These are phyloP conservation scores for Helichrysum umbraculigerum DNA, from an alignment of 129 eudicot species.

Conservation along the genomic window DNA sequence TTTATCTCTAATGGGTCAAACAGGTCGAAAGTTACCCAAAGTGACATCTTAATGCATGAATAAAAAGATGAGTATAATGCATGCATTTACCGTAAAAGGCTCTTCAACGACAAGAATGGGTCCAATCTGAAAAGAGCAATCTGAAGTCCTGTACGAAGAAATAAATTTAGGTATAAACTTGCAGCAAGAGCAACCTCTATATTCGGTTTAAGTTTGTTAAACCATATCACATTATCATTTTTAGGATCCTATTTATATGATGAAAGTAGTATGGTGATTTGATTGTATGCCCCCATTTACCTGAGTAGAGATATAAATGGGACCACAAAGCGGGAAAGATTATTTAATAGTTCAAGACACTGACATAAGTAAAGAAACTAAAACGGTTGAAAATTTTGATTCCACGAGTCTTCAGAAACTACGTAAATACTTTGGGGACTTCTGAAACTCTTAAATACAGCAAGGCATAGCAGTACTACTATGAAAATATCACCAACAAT, in stretches of 20 bases:
- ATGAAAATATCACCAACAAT: too few relatives aligned
- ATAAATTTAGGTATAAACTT: background rate
- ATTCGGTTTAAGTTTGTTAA: slow-evolving; percentile 1
- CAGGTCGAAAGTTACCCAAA: background rate
- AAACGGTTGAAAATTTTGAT: too few relatives aligned
- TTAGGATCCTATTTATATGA: background rate
- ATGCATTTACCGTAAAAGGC: slow-evolving; percentile 76
- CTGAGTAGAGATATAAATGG: too few relatives aligned
- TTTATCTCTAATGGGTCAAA: background rate
- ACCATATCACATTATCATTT: background rate
- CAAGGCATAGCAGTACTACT: background rate
- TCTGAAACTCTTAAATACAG: background rate
- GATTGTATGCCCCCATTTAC: background rate
- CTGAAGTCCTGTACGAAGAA: slow-evolving; percentile 65
- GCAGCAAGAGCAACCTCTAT: slow-evolving; percentile 44
- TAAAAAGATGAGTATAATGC: background rate
- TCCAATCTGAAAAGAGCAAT: slow-evolving; percentile 85
- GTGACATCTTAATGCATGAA: background rate
- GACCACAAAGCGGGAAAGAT: too few relatives aligned
- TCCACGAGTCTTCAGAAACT: background rate
- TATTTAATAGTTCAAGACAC: background rate
- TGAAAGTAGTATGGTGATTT: background rate
- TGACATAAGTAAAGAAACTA: background rate
- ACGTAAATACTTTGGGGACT: background rate
- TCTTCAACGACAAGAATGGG: slow-evolving; percentile 88